Evolutionary conservation across 345 rosid genomes (phyloP), one percentile per base, ranked within the genome.

Genomic region (Syzygium grande): DNA sequence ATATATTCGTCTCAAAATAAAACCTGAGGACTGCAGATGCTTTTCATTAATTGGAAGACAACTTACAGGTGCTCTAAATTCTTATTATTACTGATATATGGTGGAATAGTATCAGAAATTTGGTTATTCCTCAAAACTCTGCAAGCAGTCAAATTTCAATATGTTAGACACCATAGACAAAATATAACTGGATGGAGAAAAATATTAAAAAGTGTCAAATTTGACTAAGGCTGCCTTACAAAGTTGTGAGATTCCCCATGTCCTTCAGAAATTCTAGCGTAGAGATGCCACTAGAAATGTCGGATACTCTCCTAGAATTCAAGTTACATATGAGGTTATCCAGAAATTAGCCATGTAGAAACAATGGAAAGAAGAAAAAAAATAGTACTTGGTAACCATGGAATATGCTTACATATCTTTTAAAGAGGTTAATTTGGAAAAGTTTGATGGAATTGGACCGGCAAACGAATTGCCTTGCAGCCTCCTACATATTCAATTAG

Each of bases 391-490:
- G 77, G 52, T 51, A 80, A 21, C 52, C 53, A 80, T 0, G 41
- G 41, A 43, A 51, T 10, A 63, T 63, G 77, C 85, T 87, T 49
- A 87, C 88, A 77, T 27, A 8, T 43, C 56, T 27, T 78, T 11
- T 22, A 87, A 61, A 78, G 73, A 78, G 41, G 58, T 84, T 83
- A 83, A 30, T 58, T 29, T 56, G 30, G 88, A 87, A 80, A 87
- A 83, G n/a, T 78, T 52, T 58, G 86, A 59, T 55, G 86, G 88
- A 25, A 87, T 87, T 38, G 88, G 85, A 19, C 88, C 88, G 7
- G 59, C 55, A 87, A 87, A 46, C 23, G 88, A 87, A 58, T 55
- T 87, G 58, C 88, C 88, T 43, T 54, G 68, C 54, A 87, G 84
- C 34, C 49, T 38, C 88, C 88, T 87, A 53, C 85, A 17, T 68